Conservation (phyloP, 1,284 basidiomycete species). For the Caloboletus firmus region DNA sequence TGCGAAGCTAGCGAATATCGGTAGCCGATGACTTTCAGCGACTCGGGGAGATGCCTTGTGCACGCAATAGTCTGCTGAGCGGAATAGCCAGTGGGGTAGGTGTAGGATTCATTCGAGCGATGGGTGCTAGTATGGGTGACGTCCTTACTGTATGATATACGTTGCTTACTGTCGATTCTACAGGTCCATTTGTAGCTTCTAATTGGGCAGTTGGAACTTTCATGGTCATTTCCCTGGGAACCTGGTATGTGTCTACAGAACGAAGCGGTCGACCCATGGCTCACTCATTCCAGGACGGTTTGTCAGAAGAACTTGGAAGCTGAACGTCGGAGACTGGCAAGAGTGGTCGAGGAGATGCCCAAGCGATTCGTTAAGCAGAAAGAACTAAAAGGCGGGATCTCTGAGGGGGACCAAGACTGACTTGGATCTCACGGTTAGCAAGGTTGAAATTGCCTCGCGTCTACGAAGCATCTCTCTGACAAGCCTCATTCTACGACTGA, state of each 20-base stretch:
- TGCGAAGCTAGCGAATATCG: conserved; percentile 49
- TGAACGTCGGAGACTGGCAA: conserved; percentile 56
- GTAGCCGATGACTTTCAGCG: conserved; percentile 44
- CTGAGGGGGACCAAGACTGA: conserved; percentile 7
- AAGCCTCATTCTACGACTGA: neutral
- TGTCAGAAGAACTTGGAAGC: conserved; percentile 56
- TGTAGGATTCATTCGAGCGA: conserved; percentile 56
- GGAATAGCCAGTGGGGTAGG: conserved; percentile 56
- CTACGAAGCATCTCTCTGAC: neutral
- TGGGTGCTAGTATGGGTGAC: conserved; percentile 47
- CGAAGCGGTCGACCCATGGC: neutral
- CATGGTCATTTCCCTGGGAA: conserved; percentile 49
- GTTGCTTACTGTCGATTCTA: conserved; percentile 8
- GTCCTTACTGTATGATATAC: neutral
- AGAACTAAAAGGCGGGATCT: conserved; percentile 34
- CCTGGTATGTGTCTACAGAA: conserved; percentile 42
- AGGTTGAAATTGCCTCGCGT: neutral
- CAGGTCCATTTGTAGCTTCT: conserved; percentile 47
- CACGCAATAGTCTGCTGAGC: conserved; percentile 50
- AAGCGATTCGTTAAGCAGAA: conserved; percentile 50
- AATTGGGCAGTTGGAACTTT: conserved; percentile 61
- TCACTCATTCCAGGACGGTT: conserved; percentile 49
- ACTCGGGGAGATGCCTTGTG: conserved; percentile 62
- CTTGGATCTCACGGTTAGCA: neutral
- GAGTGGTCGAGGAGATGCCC: conserved; percentile 62